Base-by-base conservation (phyloP, 2,329 filamentous ascomycete species). In the Colletotrichum horii region DNA sequence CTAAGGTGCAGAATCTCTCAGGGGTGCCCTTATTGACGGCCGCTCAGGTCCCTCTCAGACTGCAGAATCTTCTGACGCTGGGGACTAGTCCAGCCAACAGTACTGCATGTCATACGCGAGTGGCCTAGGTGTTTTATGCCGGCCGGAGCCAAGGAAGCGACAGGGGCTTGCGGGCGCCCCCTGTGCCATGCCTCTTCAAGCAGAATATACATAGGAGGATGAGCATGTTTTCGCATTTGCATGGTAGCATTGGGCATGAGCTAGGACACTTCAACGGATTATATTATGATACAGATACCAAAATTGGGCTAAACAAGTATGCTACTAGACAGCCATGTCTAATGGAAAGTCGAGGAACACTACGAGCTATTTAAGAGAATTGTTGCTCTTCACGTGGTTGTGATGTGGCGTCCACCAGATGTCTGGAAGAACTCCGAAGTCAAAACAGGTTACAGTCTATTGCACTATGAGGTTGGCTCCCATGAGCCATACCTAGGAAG, bases 1-100 rank as follows among this genome's bases (percentile, higher is more conserved):
- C 77, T 78, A 78, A 78, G 76, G 58, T 71, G 62, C 66, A 73
- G 70, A 58, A 66, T 69, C 24, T 76, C 26, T 74, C 68, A 76
- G 76, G 76, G 62, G 66, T 60, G 32, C 48, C 56, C 60, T 70
- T 77, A 72, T 78, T 78, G 77, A 78, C 76, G 76, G 73, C 73
- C 77, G 76, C 32, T 71, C 77, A 78, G 77, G 77, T 77, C 77
- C 61, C 70, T 78, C 77, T 66, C 77, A 66, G 76, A 77, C 43
- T 78, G 77, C 62, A 75, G 76, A 56, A 77, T 78, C 64, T 74
- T 78, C 69, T 78, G 76, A 78, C 64, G 75, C 65, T 30, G 72
- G 70, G 66, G 55, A 76, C 71, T 75, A 75, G 74, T 52, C 60
- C 71, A 70, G 74, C 30, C 28, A 38, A 16, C 26, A 60, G 56